These are phyloP conservation scores for Scutellospora calospora DNA, from an alignment of 371 early-diverging fungal genomes.

Conservation along the genomic window DNA sequence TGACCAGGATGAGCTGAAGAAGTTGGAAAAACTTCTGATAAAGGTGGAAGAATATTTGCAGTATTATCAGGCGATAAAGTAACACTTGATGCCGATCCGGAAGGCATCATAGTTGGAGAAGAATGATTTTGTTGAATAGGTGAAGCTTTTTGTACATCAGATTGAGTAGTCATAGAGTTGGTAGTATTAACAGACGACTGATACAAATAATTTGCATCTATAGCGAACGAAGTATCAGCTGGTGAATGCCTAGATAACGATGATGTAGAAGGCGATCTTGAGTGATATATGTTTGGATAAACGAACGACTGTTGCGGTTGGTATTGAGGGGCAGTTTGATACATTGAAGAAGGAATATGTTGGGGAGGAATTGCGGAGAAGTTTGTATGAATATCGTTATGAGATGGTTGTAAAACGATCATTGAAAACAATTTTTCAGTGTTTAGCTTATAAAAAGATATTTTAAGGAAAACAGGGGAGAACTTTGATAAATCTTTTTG, in stretches of 20 bases:
- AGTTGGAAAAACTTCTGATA: conserved; percentile 39
- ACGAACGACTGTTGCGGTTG: conserved; percentile 33
- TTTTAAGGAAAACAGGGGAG: too few species aligned
- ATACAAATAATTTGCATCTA: conserved; percentile 26
- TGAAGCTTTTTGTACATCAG: not conserved
- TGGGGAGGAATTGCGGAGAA: conserved; percentile 30
- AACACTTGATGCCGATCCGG: not conserved
- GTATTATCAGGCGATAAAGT: conserved; percentile 30
- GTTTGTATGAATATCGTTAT: not conserved
- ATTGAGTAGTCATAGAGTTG: not conserved
- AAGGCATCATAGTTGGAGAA: not conserved
- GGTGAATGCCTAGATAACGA: conserved; percentile 38
- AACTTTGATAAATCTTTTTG: too few species aligned
- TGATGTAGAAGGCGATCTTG: conserved; percentile 26
- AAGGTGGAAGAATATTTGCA: conserved; percentile 37
- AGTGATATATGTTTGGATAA: conserved; percentile 4
- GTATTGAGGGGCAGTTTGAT: conserved; percentile 33
- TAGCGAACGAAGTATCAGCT: conserved; percentile 23
- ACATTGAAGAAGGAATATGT: conserved; percentile 18
- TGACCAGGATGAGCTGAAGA: not conserved
- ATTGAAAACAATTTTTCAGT: too few species aligned
- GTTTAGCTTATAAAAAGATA: too few species aligned
- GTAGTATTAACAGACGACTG: not conserved
- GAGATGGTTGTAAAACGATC: too few species aligned
- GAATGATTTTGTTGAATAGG: conserved; percentile 5